These are phyloP conservation scores for Colletotrichum sp. DNA, from an alignment of 2,329 filamentous ascomycete genomes.

Conservation along the genomic window DNA sequence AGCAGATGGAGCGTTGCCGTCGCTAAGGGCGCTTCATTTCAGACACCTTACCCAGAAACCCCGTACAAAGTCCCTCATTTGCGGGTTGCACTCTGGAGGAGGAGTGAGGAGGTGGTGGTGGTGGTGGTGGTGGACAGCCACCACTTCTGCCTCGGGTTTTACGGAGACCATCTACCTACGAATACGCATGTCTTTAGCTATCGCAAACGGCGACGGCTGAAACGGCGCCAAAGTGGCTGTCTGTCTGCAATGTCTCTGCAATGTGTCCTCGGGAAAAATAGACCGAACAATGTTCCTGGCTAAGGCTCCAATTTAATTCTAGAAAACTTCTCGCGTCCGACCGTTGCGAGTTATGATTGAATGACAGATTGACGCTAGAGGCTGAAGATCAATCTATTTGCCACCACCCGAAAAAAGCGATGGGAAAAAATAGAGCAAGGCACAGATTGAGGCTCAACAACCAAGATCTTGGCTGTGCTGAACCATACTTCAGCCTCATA, in stretches of 20 bases:
- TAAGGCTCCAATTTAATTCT: neutral
- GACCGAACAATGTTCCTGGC: neutral
- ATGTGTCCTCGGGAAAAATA: neutral
- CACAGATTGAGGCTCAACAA: constrained; percentile 1
- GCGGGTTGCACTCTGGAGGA: neutral
- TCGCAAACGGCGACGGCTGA: neutral
- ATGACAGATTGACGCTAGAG: neutral
- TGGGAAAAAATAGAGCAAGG: neutral
- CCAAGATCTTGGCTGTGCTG: neutral
- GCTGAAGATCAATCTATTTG: neutral
- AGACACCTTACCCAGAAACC: constrained; percentile 18
- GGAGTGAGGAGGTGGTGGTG: neutral
- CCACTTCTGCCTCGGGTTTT: neutral
- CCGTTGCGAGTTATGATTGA: neutral
- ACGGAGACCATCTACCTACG: neutral
- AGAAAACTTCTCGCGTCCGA: neutral
- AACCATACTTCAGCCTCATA: neutral
- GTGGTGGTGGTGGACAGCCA: no score
- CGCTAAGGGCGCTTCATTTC: constrained; percentile 16
- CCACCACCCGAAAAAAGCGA: neutral
- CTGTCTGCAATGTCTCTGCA: neutral
- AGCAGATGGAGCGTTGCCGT: neutral
- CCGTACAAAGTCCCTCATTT: neutral
- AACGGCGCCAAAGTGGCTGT: neutral
- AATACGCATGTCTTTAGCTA: neutral